phyloP scores from a whole-genome alignment of 257 asterid species.

The Cruciata laevipes region DNA sequence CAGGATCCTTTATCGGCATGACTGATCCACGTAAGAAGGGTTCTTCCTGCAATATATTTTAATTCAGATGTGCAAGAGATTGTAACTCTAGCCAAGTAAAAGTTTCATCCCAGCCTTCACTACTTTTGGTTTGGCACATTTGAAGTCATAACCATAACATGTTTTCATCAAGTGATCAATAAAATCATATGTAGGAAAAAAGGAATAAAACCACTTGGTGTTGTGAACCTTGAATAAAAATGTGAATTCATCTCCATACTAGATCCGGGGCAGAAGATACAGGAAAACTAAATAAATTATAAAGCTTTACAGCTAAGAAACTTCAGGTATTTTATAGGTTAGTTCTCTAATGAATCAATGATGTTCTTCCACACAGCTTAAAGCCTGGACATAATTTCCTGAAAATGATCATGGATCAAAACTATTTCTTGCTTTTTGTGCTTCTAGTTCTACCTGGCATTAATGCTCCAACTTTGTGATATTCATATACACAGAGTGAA shows the following conservation, averaged over 20 bases:
- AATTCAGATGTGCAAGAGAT: slow-evolving; percentile 20
- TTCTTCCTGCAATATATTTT: slow-evolving; percentile 44
- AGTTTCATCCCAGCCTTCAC: not conserved
- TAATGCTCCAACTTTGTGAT: not conserved
- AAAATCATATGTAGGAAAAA: not conserved
- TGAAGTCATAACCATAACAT: not conserved
- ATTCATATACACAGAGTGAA: not conserved
- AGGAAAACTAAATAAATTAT: not conserved
- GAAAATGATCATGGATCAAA: not conserved
- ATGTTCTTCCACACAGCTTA: not conserved
- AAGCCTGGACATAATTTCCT: not conserved
- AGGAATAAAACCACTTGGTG: not conserved
- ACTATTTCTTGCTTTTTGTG: not conserved
- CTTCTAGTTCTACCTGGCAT: not conserved
- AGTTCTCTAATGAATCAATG: not conserved
- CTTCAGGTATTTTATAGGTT: not conserved
- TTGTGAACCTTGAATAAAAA: not conserved
- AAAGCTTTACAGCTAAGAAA: not conserved
- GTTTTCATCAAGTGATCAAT: not conserved
- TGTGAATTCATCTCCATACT: not conserved
- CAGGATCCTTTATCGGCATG: slow-evolving; percentile 46
- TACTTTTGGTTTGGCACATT: not conserved
- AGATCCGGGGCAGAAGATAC: not conserved
- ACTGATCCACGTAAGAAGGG: slow-evolving; percentile 71
- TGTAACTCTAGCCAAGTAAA: slow-evolving; percentile 1